These are phyloP conservation scores for Pestalotiopsis sp. DNA, from an alignment of 2,329 filamentous ascomycete genomes.

Conservation along the genomic window DNA sequence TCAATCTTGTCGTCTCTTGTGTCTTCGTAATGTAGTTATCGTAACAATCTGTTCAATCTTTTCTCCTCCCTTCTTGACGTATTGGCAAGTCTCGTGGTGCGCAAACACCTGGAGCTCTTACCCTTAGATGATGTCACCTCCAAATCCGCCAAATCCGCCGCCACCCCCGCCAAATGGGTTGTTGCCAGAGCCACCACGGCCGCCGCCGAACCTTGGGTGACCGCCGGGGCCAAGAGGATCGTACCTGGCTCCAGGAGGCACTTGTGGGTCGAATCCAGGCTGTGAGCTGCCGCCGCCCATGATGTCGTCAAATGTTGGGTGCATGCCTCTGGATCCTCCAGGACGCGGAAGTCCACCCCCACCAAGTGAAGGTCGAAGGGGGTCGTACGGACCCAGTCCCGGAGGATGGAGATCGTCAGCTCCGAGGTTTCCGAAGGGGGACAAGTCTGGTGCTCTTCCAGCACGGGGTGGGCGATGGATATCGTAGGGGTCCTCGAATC, in stretches of 20 bases:
- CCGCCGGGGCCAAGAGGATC: constrained; percentile 80
- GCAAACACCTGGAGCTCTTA: background rate
- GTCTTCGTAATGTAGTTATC: background rate
- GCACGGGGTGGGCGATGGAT: constrained; percentile 69
- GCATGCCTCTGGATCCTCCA: constrained; percentile 80
- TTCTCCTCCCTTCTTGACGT: background rate
- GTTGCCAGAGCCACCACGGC: constrained; percentile 40
- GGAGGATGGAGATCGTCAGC: constrained; percentile 87
- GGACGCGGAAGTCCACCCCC: constrained; percentile 59
- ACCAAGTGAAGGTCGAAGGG: constrained; percentile 69
- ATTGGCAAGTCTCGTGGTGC: background rate
- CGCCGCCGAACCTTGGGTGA: constrained; percentile 48
- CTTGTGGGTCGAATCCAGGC: constrained; percentile 65
- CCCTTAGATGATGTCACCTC: constrained; percentile 36
- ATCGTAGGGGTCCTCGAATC: constrained; percentile 92
- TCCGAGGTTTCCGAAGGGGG: constrained; percentile 70
- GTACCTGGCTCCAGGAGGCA: constrained; percentile 87
- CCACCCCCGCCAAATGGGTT: constrained; percentile 41
- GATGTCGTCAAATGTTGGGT: constrained; percentile 91
- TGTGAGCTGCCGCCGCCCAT: constrained; percentile 58
- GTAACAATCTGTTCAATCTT: background rate
- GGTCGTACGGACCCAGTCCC: constrained; percentile 83
- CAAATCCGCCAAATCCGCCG: constrained; percentile 36
- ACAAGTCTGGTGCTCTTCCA: constrained; percentile 42
- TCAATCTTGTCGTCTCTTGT: background rate